These are phyloP conservation scores for Zygotorulaspora danielsina DNA, from an alignment of 805 yeast species.

Conservation along the genomic window DNA sequence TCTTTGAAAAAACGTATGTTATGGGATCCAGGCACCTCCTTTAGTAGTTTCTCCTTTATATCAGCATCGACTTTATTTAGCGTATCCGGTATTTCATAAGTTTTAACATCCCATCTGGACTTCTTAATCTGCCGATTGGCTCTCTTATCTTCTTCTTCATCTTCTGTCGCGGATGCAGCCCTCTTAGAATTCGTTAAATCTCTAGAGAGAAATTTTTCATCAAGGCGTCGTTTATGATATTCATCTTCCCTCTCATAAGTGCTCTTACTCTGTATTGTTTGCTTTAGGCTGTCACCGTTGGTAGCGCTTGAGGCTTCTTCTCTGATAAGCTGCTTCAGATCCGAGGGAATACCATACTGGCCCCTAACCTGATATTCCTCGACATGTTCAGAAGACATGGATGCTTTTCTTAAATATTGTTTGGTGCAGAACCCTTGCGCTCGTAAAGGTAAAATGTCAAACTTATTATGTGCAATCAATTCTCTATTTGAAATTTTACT, in stretches of 20 bases:
- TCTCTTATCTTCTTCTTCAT: constrained; percentile 24
- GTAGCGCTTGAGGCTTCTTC: constrained; percentile 23
- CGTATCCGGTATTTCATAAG: constrained; percentile 53
- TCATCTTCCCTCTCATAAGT: constrained; percentile 41
- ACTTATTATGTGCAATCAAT: not conserved
- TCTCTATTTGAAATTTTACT: not conserved
- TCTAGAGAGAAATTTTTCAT: constrained; percentile 28
- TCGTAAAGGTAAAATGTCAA: not conserved
- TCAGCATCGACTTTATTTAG: constrained; percentile 31
- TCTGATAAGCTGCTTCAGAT: constrained; percentile 30
- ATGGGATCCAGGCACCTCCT: constrained; percentile 59
- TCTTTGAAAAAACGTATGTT: constrained; percentile 67
- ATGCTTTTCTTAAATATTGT: not conserved
- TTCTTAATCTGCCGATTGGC: constrained; percentile 15
- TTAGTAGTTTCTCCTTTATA: constrained; percentile 40
- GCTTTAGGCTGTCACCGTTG: constrained; percentile 31
- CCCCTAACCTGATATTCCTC: constrained; percentile 33
- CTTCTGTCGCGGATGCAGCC: constrained; percentile 26
- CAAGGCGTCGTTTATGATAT: constrained; percentile 44
- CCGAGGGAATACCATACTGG: constrained; percentile 40
- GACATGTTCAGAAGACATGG: constrained; percentile 3
- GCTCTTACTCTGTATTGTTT: constrained; percentile 28
- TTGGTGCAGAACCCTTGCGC: not conserved
- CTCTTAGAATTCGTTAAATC: constrained; percentile 39
- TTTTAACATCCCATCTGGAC: constrained; percentile 37